A percentile compares a stretch with the other conserved stretches of the same genome.
Conservation (phyloP, 148 eudicot species). For the Dianthus caryophyllus region DNA sequence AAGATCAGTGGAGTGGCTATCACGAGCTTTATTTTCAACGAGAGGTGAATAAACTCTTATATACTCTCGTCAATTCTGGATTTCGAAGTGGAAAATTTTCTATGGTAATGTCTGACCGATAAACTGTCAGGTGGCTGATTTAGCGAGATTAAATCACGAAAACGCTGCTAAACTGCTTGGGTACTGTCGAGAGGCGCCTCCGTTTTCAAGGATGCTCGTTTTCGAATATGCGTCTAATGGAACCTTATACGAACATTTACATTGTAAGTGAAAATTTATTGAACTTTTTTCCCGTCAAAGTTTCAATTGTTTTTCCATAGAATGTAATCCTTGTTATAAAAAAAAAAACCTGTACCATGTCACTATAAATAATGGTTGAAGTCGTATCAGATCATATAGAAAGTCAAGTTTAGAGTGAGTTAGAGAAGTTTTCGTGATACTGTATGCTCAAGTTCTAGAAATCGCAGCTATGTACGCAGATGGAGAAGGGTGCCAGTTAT, state of each 20-base stretch:
- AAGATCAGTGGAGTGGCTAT: slow-evolving; percentile 89
- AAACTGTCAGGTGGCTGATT: slow-evolving; percentile 67
- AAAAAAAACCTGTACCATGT: background rate
- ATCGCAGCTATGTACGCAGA: slow-evolving; percentile 37
- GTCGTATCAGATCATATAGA: too few relatives aligned
- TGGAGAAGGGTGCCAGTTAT: slow-evolving; percentile 87
- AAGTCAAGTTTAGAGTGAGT: too few relatives aligned
- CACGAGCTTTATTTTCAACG: slow-evolving; percentile 87
- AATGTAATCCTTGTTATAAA: background rate
- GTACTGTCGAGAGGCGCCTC: slow-evolving; percentile 73
- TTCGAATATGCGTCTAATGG: slow-evolving; percentile 92
- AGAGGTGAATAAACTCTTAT: slow-evolving; percentile 47
- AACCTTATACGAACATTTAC: slow-evolving; percentile 84
- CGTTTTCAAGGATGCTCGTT: slow-evolving; percentile 90
- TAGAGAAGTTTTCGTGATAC: too few relatives aligned
- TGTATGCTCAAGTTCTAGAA: slow-evolving; percentile 17
- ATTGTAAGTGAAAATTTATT: slow-evolving; percentile 53
- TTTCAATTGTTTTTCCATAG: background rate
- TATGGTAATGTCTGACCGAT: slow-evolving; percentile 1
- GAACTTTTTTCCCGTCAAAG: background rate
- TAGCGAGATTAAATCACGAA: slow-evolving; percentile 82
- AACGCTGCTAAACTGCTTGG: slow-evolving; percentile 81
- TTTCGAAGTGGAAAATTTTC: background rate
- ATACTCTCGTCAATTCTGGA: background rate
- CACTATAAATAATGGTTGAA: too few relatives aligned